phyloP scores from a whole-genome alignment of 192 early-diverging fungal species.

The Backusella australiensis region DNA sequence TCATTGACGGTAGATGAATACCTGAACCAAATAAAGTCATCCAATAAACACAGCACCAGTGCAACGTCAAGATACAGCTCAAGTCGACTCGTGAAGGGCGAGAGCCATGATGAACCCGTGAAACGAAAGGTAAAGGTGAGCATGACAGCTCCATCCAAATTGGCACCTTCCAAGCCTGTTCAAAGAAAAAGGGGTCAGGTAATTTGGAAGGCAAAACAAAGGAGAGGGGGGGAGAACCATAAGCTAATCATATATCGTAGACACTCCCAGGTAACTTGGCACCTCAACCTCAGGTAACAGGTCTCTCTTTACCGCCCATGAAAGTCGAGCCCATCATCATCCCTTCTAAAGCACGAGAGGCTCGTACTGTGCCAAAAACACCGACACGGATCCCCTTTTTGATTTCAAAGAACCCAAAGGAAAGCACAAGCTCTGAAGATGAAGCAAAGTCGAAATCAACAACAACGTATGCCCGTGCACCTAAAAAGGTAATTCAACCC shows the following conservation, averaged over 20 bases:
- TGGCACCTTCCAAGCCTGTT: slow-evolving; percentile 2
- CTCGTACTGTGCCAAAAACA: neutral
- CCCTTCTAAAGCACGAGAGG: neutral
- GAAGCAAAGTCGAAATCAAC: slow-evolving; percentile 7
- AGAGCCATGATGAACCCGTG: neutral
- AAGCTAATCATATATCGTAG: neutral
- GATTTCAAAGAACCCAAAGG: neutral
- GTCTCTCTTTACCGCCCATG: slow-evolving; percentile 13
- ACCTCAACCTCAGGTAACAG: neutral
- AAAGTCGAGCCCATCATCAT: slow-evolving; percentile 18
- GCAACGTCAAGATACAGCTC: neutral
- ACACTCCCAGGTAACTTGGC: slow-evolving; percentile 14
- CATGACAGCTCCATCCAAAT: slow-evolving; percentile 5
- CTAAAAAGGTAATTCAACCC: slow-evolving; percentile 3
- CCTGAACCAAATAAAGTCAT: neutral
- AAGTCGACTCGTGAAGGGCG: neutral
- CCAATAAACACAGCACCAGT: neutral
- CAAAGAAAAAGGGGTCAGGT: slow-evolving; percentile 18
- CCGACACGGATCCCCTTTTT: slow-evolving; percentile 16
- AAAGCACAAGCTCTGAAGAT: slow-evolving; percentile 12
- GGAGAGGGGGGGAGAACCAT: neutral
- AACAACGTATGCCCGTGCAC: neutral
- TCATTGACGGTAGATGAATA: slow-evolving; percentile 3
- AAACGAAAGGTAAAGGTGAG: slow-evolving; percentile 15
- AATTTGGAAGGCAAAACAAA: neutral